A percentile compares a stretch with the other conserved stretches of the same genome.
phyloP scores from a whole-genome alignment of 805 yeast genomes.

The Nakazawaea wickerhamii region DNA sequence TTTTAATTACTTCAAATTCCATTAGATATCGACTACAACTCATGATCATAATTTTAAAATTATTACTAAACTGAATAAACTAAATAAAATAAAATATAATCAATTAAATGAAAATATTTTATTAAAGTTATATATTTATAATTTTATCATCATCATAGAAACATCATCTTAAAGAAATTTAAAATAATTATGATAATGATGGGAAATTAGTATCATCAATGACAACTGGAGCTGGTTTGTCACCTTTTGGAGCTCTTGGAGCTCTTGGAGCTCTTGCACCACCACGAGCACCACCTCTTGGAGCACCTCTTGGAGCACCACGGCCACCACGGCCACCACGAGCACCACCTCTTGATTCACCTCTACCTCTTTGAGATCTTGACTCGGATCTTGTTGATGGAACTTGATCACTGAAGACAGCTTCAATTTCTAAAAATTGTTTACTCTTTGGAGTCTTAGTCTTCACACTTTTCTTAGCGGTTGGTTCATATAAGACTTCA shows the following conservation, averaged over 20 bases:
- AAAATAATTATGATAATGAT: constrained; percentile 44
- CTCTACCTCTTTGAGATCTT: constrained; percentile 28
- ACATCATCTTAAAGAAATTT: too few relatives aligned
- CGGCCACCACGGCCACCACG: constrained; percentile 27
- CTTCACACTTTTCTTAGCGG: constrained; percentile 63
- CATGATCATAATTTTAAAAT: too few relatives aligned
- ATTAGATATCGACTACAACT: too few relatives aligned
- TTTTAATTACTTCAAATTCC: too few relatives aligned
- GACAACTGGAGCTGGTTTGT: constrained; percentile 28
- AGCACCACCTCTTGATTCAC: constrained; percentile 21
- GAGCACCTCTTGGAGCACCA: constrained; percentile 15
- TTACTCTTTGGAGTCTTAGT: constrained; percentile 78
- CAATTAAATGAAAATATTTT: background rate
- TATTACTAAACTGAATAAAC: too few relatives aligned
- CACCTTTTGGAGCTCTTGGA: constrained; percentile 24
- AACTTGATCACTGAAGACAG: constrained; percentile 59
- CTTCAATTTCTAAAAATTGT: constrained; percentile 68
- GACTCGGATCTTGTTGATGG: constrained; percentile 31
- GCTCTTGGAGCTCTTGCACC: constrained; percentile 25
- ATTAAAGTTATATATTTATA: background rate
- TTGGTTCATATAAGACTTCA: constrained; percentile 52
- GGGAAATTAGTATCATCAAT: constrained; percentile 68
- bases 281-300: constrained; percentile 23
- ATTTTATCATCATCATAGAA: too few relatives aligned
- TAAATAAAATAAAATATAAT: too few relatives aligned